Percentiles rank a stretch among this genome's conserved stretches.
These are phyloP conservation scores for Coelastrella sp. DNA, from an alignment of 139 green algal genomes.

Conservation along the genomic window DNA sequence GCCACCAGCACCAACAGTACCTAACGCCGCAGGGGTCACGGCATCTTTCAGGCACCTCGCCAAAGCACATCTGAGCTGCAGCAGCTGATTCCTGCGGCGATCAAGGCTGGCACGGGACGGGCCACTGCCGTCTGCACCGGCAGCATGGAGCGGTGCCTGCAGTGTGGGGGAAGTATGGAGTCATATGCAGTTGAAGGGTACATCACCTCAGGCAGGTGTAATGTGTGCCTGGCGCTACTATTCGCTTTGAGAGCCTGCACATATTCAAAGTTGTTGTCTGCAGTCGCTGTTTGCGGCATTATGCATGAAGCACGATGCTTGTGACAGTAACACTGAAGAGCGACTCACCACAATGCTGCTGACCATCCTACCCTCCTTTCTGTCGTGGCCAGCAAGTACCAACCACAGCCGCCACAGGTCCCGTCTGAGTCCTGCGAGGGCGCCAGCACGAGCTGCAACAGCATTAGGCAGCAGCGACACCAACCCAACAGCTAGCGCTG, in stretches of 20 bases:
- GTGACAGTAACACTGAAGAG: too few relatives aligned
- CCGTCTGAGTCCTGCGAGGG: slow-evolving; percentile 41
- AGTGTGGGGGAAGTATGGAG: neutral
- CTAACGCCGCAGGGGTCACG: slow-evolving; percentile 2
- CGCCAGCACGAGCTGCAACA: slow-evolving; percentile 11
- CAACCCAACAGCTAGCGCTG: slow-evolving; percentile 65
- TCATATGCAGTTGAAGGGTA: too few relatives aligned
- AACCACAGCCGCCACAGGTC: slow-evolving; percentile 55
- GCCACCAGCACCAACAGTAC: neutral
- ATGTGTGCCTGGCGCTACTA: too few relatives aligned
- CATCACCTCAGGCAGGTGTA: too few relatives aligned
- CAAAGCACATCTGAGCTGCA: slow-evolving; percentile 56
- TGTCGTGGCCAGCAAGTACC: slow-evolving; percentile 31
- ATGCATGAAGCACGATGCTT: too few relatives aligned
- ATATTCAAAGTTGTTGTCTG: too few relatives aligned
- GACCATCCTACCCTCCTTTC: neutral
- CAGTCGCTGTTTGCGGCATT: too few relatives aligned
- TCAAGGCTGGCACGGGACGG: neutral
- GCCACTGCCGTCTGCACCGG: slow-evolving; percentile 2
- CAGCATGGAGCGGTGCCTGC: slow-evolving; percentile 8
- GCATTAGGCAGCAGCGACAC: slow-evolving; percentile 57
- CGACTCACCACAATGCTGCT: slow-evolving; percentile 38
- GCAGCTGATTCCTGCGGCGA: slow-evolving; percentile 28
- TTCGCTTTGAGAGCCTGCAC: too few relatives aligned
- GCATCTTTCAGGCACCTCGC: slow-evolving; percentile 57